Percentiles rank a stretch among this genome's conserved stretches.
Conservation (phyloP, 108 stramenopile species). For the Aurantiochytrium sp. region DNA sequence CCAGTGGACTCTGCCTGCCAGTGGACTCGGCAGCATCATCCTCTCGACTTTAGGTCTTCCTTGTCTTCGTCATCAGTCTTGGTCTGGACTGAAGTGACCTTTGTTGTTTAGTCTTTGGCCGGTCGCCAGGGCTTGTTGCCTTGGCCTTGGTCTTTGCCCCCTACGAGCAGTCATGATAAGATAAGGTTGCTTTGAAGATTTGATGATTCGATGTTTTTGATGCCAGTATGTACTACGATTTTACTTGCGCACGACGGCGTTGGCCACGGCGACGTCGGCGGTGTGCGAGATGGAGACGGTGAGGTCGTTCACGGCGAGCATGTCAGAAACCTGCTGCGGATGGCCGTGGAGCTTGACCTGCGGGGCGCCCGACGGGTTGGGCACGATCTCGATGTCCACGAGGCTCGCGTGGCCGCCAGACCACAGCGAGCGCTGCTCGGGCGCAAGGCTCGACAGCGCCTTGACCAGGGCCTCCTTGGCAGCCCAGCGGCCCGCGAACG, state of each 20-base stretch:
- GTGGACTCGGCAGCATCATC: too few relatives aligned
- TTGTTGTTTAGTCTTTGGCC: too few relatives aligned
- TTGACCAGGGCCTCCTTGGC: slow-evolving; percentile 37
- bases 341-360: background rate
- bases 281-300: slow-evolving; percentile 17
- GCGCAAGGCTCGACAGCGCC: background rate
- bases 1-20: too few relatives aligned
- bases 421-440: background rate
- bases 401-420: background rate
- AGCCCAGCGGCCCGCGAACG: slow-evolving; percentile 36
- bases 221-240: too few relatives aligned
- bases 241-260: slow-evolving; percentile 20
- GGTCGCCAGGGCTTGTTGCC: too few relatives aligned
- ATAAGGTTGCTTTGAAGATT: too few relatives aligned
- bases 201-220: too few relatives aligned
- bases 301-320: background rate
- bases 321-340: background rate
- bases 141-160: too few relatives aligned
- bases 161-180: too few relatives aligned
- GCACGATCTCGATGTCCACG: background rate
- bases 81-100: too few relatives aligned
- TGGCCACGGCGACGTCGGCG: background rate
- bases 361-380: background rate
- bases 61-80: too few relatives aligned
- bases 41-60: too few relatives aligned